Base-by-base conservation (phyloP, 2,329 filamentous ascomycete genomes). In the Elsinoe australis region DNA sequence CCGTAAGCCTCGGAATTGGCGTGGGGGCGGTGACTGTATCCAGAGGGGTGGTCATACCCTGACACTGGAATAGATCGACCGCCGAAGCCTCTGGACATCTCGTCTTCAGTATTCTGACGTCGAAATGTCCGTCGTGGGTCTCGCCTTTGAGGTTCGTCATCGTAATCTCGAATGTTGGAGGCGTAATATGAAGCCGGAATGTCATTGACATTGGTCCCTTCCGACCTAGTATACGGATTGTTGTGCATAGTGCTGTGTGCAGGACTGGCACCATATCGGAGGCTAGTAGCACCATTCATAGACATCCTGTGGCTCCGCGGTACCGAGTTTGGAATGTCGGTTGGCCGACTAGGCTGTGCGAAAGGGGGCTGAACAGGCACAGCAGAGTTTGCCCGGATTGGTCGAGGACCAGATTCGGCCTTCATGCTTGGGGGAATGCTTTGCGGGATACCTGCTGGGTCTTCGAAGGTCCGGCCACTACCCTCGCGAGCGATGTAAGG, bases 401-500 rank as follows among this genome's bases (percentile, higher is more conserved):
- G 22, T 28, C 52, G 49, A 14, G 41, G 50, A 12, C 34, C 15
- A 19, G 34, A 12, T 5, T 51, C 49, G 9, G 49, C 24, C 21
- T 44, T 51, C 26, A 31, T 22, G 21, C 39, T 36, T 1, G n/a
- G 4, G n/a, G 24, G 22, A n/a, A 36, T 22, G 21, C 39, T 36
- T 1, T 15, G 4, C 12, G 24, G 22, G n/a, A 36, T 47, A 26
- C 54, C 58, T 15, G 44, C 32, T 31, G 56, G 54, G 8, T 70
- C 70, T 12, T 72, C 69, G 51, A 80, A 75, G 2, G 69, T 60
- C 59, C 80, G 83, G 5, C 79, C 80, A 19, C 65, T 68, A 7
- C 79, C 79, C 12, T 78, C 77, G 18, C 75, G 73, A 1, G 74
- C 75, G 19, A 65, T 68, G 56, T 84, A 85, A 0, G 81, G 81